These are phyloP conservation scores for Tilletia setariae DNA, from an alignment of 1,284 basidiomycete genomes.

Conservation along the genomic window DNA sequence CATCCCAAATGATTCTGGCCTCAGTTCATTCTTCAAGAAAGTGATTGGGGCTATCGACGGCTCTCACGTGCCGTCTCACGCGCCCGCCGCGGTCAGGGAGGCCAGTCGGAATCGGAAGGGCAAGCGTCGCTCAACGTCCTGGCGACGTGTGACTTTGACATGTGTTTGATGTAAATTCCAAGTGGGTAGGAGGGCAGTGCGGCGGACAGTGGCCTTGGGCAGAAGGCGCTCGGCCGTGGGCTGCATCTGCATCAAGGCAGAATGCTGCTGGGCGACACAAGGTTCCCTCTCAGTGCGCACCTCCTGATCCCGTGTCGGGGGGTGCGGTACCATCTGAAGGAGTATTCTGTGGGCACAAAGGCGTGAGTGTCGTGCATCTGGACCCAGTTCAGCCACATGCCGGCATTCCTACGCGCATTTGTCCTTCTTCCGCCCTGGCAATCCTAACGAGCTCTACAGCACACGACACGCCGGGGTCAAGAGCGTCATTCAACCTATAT, in stretches of 20 bases:
- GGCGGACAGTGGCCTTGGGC: conserved; percentile 33
- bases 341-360: background rate
- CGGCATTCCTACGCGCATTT: no score
- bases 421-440: background rate
- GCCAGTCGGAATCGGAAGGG: conserved; percentile 48
- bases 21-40: background rate
- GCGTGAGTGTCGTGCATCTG: no score
- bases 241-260: background rate
- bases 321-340: background rate
- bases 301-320: background rate
- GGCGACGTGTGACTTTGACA: conserved; percentile 45
- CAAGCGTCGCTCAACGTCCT: conserved; percentile 48
- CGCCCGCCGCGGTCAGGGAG: conserved; percentile 25
- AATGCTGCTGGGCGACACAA: background rate
- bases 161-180: conserved; percentile 53
- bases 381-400: background rate
- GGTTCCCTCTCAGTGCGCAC: background rate
- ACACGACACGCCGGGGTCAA: background rate
- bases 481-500: background rate
- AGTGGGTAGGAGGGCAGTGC: conserved; percentile 56
- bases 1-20: background rate
- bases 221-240: background rate
- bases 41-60: conserved; percentile 51
- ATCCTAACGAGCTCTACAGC: background rate
- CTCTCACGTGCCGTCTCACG: conserved; percentile 39